Percentiles rank a stretch among this genome's conserved stretches.
phyloP scores from a whole-genome alignment of 2,329 filamentous ascomycete genomes.

The Penicillium sp. region DNA sequence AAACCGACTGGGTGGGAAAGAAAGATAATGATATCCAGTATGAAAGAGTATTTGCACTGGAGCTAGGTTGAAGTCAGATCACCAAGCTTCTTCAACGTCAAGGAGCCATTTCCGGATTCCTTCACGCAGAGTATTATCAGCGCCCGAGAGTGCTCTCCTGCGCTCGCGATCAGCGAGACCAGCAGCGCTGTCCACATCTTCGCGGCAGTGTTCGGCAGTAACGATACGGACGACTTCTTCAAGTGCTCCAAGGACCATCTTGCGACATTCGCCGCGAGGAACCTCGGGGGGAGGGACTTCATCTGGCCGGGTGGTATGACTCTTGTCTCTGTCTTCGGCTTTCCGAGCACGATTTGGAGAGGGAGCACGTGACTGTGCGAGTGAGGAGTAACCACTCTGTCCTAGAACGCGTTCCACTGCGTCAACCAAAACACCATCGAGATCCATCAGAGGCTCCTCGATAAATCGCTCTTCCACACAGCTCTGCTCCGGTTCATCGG shows the following conservation, averaged over 20 bases:
- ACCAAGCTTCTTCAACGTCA: constrained; percentile 50
- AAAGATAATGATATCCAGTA: constrained; percentile 1
- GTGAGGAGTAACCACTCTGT: constrained; percentile 45
- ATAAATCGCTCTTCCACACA: constrained; percentile 53
- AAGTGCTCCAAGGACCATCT: constrained; percentile 57
- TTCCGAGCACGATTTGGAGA: constrained; percentile 42
- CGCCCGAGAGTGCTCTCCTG: constrained; percentile 32
- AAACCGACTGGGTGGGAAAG: neutral
- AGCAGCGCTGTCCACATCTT: constrained; percentile 38
- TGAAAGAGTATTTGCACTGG: neutral
- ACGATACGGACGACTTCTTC: constrained; percentile 59
- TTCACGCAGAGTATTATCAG: constrained; percentile 57
- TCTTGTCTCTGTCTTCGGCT: constrained; percentile 31
- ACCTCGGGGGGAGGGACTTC: constrained; percentile 44
- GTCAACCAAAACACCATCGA: constrained; percentile 59
- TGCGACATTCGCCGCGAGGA: constrained; percentile 54
- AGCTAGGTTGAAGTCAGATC: constrained; percentile 9
- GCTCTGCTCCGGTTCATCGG: constrained; percentile 24
- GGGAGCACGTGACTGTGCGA: constrained; percentile 42
- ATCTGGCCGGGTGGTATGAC: constrained; percentile 20
- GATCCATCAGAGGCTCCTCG: constrained; percentile 58
- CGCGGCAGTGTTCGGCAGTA: constrained; percentile 49
- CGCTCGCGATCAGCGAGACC: constrained; percentile 35
- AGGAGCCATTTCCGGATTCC: constrained; percentile 59
- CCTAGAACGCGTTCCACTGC: constrained; percentile 58